A percentile compares a stretch with the other conserved stretches of the same genome.
Conservation (phyloP, 345 rosid genomes). For the Combretum micranthum region DNA sequence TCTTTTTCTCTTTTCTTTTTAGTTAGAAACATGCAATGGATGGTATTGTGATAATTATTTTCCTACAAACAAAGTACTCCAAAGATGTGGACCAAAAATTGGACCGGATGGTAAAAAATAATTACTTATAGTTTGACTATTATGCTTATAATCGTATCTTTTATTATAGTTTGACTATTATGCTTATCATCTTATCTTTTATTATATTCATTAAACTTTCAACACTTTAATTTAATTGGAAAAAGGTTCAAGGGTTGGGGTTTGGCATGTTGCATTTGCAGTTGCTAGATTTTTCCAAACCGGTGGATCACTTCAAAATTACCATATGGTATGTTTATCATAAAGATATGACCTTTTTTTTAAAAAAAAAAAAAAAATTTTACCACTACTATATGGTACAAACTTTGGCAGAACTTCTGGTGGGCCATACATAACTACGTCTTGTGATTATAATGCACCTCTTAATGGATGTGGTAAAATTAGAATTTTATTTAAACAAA, state of each 20-base stretch:
- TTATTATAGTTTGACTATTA: not conserved
- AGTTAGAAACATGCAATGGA: constrained; percentile 38
- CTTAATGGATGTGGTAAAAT: constrained; percentile 31
- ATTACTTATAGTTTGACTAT: too few species aligned
- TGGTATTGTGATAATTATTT: constrained; percentile 30
- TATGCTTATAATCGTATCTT: not conserved
- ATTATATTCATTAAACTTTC: not conserved
- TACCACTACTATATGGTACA: constrained; percentile 14
- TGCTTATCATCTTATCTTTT: not conserved
- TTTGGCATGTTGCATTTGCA: constrained; percentile 28
- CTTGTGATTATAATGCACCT: constrained; percentile 39
- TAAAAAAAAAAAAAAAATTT: not conserved
- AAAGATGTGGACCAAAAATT: constrained; percentile 44
- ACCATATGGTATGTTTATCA: constrained; percentile 33
- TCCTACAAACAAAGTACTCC: constrained; percentile 26
- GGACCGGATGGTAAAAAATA: constrained; percentile 30
- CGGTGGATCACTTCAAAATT: constrained; percentile 35
- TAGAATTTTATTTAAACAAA: not conserved
- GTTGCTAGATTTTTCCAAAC: constrained; percentile 39
- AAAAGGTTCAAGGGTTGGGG: constrained; percentile 44
- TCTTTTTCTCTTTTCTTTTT: too few species aligned
- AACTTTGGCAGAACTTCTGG: constrained; percentile 37
- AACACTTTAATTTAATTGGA: not conserved
- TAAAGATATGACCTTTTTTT: not conserved
- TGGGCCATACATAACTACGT: constrained; percentile 37